phyloP scores from a whole-genome alignment of 164 flowering plant species.

The Stephania cephalantha region DNA sequence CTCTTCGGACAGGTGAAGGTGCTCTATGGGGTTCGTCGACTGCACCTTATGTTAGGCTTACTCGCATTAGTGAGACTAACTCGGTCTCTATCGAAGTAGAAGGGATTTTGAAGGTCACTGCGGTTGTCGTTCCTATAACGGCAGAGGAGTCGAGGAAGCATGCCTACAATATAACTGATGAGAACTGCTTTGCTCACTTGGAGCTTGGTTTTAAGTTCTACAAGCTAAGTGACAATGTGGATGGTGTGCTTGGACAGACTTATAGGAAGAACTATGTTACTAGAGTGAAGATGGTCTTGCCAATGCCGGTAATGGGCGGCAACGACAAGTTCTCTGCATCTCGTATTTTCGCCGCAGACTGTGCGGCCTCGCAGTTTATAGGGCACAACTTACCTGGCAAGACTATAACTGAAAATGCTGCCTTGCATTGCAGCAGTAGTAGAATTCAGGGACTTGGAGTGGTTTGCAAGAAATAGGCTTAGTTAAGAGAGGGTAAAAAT shows the following conservation, averaged over 20 bases:
- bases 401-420: not conserved
- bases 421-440: not conserved
- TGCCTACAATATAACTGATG: constrained; percentile 11
- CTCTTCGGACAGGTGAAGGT: not conserved
- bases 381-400: not conserved
- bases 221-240: constrained; percentile 8
- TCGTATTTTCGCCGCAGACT: constrained; percentile 18
- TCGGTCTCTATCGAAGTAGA: constrained; percentile 10
- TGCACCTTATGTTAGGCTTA: not conserved
- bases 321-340: constrained; percentile 15
- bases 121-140: constrained; percentile 17
- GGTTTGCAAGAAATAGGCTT: not conserved
- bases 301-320: constrained; percentile 23
- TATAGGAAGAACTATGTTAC: constrained; percentile 10
- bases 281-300: constrained; percentile 14
- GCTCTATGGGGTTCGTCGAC: constrained; percentile 7
- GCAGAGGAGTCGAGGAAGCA: constrained; percentile 11
- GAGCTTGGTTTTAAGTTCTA: constrained; percentile 22
- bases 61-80: constrained; percentile 4
- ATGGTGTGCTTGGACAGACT: constrained; percentile 25
- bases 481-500: not conserved
- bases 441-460: not conserved
- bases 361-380: constrained; percentile 11
- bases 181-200: constrained; percentile 22
- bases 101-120: constrained; percentile 9